Conservation (phyloP, 2,329 filamentous ascomycete species). For the Blumeriella jaapii region DNA sequence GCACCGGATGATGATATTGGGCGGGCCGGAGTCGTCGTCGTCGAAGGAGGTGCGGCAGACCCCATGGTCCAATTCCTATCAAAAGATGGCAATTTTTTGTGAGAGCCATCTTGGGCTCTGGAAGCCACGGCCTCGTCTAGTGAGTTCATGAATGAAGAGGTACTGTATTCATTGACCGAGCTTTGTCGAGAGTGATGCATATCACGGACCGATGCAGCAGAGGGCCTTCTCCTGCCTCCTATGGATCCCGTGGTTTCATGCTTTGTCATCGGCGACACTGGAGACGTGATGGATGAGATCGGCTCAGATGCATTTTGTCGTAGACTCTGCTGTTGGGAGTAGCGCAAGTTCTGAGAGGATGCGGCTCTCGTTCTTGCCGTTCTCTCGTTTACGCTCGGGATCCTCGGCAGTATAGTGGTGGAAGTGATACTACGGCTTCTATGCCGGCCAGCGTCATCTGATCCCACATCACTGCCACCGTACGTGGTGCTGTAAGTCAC, state of each 20-base stretch:
- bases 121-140: constrained; percentile 18
- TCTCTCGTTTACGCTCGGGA: constrained; percentile 22
- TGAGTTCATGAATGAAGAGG: constrained; percentile 32
- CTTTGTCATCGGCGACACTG: constrained; percentile 30
- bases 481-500: constrained; percentile 46
- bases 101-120: constrained; percentile 25
- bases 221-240: constrained; percentile 49
- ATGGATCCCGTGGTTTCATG: constrained; percentile 29
- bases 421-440: constrained; percentile 31
- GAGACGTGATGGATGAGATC: constrained; percentile 32
- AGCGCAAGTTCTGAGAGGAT: constrained; percentile 19
- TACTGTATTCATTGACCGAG: constrained; percentile 40
- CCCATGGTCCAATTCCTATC: constrained; percentile 60
- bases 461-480: constrained; percentile 46
- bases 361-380: too few species aligned
- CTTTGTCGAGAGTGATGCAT: constrained; percentile 77
- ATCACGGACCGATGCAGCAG: constrained; percentile 71
- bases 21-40: constrained; percentile 20
- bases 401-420: constrained; percentile 20
- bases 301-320: constrained; percentile 22
- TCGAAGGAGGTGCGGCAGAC: constrained; percentile 24
- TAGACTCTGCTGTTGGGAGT: constrained; percentile 23
- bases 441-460: constrained; percentile 38
- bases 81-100: constrained; percentile 58
- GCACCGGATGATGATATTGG: constrained; percentile 21